These are phyloP conservation scores for Rhynchospora tenuis DNA, from an alignment of 176 grass and related monocot species.

Conservation along the genomic window DNA sequence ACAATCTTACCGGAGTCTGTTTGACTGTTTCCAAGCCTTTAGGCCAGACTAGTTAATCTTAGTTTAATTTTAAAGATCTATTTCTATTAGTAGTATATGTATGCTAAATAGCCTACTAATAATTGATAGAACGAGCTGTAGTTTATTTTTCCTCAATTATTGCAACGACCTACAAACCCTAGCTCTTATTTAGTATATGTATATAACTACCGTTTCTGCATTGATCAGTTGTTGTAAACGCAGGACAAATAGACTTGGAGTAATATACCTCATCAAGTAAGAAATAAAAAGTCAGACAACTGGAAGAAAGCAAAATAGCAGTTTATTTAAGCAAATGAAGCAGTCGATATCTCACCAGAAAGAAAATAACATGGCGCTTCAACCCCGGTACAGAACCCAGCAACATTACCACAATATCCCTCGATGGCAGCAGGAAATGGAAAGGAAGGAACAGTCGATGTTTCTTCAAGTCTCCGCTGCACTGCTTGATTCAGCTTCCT, in stretches of 20 bases:
- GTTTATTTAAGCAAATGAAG: background rate
- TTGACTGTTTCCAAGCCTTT: background rate
- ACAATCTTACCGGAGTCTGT: background rate
- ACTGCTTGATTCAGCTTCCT: constrained; percentile 75
- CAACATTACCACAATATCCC: constrained; percentile 1
- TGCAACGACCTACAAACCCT: background rate
- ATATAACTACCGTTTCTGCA: background rate
- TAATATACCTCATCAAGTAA: background rate
- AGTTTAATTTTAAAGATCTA: too few relatives aligned
- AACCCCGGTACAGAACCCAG: background rate
- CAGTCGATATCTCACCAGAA: constrained; percentile 15
- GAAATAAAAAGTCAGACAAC: background rate
- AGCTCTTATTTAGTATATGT: background rate
- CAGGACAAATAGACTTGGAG: constrained; percentile 3
- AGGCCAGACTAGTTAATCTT: background rate
- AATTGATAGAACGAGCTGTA: background rate
- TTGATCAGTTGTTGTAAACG: background rate
- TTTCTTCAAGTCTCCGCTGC: constrained; percentile 47
- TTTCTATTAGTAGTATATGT: background rate
- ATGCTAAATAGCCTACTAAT: background rate
- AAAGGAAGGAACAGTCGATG: background rate
- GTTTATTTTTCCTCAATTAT: background rate
- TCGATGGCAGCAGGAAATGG: background rate
- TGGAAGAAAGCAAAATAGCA: background rate
- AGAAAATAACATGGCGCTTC: constrained; percentile 16